Percentiles rank a stretch among this genome's conserved stretches.
Evolutionary conservation across 192 early-diverging fungal species (phyloP).

Genomic region (Mortierella alpina): DNA sequence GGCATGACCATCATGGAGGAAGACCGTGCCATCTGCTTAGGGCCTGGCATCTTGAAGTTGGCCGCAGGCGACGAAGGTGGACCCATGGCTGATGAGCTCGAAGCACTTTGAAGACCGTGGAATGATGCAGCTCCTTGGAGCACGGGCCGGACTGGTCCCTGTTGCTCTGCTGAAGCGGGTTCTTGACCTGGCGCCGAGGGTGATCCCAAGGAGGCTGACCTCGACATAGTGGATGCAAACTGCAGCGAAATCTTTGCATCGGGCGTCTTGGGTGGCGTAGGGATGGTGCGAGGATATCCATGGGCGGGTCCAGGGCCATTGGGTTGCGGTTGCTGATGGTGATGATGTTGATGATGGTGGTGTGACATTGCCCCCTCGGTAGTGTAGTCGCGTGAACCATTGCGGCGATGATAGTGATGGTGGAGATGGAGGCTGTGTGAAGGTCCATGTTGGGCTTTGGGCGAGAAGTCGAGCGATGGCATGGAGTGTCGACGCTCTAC

Average conservation of each 20-base stretch:
- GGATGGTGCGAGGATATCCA: conserved; percentile 32
- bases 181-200: conserved; percentile 6
- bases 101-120: conserved; percentile 23
- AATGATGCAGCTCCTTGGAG: conserved; percentile 38
- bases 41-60: conserved; percentile 1
- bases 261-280: conserved; percentile 50
- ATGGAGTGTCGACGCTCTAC: conserved; percentile 50
- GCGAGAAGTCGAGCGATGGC: conserved; percentile 50
- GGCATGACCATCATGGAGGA: conserved; percentile 18
- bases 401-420: conserved; percentile 23
- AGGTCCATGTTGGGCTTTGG: conserved; percentile 26
- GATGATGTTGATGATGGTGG: conserved; percentile 2
- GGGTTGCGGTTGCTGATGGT: conserved; percentile 19
- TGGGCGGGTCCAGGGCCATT: conserved; percentile 10
- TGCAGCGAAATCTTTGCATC: conserved; percentile 34
- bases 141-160: conserved; percentile 29
- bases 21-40: conserved; percentile 19
- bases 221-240: conserved; percentile 43
- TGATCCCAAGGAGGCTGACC: conserved; percentile 39
- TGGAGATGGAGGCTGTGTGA: background rate
- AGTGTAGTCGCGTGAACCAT: conserved; percentile 35
- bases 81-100: conserved; percentile 20
- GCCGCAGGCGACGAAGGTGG: conserved; percentile 22
- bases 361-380: conserved; percentile 5
- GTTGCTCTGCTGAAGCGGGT: background rate